A percentile compares a stretch with the other conserved stretches of the same genome.
Conservation (phyloP, 75 land plant species). For the Pinus tabuliformis region DNA sequence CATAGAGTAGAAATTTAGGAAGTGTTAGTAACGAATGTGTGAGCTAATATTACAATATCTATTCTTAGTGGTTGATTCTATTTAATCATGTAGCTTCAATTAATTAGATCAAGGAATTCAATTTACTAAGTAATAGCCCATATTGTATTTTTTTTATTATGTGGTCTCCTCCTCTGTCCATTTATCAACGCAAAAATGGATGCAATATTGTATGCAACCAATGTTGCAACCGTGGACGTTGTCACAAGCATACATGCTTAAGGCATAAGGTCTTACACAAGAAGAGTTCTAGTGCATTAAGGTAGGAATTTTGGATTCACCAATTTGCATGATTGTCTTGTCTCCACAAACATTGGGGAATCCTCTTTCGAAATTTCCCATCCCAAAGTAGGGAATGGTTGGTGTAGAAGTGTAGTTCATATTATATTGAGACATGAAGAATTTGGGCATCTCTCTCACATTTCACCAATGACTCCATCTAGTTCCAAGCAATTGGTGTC, state of each 20-base stretch:
- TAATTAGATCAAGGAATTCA: too few relatives aligned
- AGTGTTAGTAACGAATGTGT: too few relatives aligned
- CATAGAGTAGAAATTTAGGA: too few relatives aligned
- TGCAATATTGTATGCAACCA: too few relatives aligned
- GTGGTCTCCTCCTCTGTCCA: too few relatives aligned
- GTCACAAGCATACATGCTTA: too few relatives aligned
- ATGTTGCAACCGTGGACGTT: conserved; percentile 48
- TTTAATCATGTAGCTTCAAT: too few relatives aligned
- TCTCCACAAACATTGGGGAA: conserved; percentile 25
- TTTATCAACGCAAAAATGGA: too few relatives aligned
- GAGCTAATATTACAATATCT: too few relatives aligned
- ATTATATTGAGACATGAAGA: background rate
- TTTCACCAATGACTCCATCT: background rate
- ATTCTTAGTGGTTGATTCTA: too few relatives aligned
- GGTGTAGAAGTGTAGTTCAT: conserved; percentile 10
- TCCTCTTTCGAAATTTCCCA: background rate
- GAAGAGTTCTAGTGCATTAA: conserved; percentile 14
- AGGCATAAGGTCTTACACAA: conserved; percentile 23
- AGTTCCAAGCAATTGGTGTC: background rate
- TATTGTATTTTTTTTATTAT: too few relatives aligned
- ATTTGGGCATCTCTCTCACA: background rate
- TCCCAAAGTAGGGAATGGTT: conserved; percentile 2
- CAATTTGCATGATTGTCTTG: conserved; percentile 39
- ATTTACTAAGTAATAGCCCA: too few relatives aligned
- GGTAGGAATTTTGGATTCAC: conserved; percentile 25